phyloP scores from a whole-genome alignment of 1,284 basidiomycete genomes.

The Ustilago hordei region DNA sequence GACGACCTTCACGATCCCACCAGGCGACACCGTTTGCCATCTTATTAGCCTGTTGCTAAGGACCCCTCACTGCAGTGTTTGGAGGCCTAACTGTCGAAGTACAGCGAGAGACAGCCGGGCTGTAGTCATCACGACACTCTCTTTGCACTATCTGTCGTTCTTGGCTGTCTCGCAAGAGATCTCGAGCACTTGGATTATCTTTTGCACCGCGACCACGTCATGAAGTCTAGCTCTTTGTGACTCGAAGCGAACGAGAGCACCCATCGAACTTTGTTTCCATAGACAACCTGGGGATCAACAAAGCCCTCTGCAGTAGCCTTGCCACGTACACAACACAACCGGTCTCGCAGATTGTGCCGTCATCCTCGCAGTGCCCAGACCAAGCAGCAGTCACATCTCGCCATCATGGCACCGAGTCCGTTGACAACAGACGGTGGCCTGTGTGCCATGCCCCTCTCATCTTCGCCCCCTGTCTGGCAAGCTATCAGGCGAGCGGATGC shows the following conservation, averaged over 20 bases:
- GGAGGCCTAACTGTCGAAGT: neutral
- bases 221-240: constrained; percentile 1
- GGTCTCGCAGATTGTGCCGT: neutral
- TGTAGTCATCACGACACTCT: neutral
- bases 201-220: neutral
- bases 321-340: neutral
- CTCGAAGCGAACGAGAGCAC: neutral
- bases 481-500: constrained; percentile 14
- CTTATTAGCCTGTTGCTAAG: neutral
- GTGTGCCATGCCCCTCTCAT: constrained; percentile 14
- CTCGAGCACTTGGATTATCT: neutral
- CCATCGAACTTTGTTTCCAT: neutral
- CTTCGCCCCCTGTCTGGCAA: constrained; percentile 17
- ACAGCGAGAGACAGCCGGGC: neutral
- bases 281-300: neutral
- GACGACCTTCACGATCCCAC: neutral
- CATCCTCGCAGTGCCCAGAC: neutral
- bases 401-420: constrained; percentile 26
- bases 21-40: neutral
- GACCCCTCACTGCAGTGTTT: neutral
- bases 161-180: neutral
- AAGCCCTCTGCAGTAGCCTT: neutral
- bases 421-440: constrained; percentile 6
- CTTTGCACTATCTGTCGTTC: neutral
- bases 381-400: neutral